These are phyloP conservation scores for Grosmannia huntii DNA, from an alignment of 2,329 filamentous ascomycete genomes.

Conservation along the genomic window DNA sequence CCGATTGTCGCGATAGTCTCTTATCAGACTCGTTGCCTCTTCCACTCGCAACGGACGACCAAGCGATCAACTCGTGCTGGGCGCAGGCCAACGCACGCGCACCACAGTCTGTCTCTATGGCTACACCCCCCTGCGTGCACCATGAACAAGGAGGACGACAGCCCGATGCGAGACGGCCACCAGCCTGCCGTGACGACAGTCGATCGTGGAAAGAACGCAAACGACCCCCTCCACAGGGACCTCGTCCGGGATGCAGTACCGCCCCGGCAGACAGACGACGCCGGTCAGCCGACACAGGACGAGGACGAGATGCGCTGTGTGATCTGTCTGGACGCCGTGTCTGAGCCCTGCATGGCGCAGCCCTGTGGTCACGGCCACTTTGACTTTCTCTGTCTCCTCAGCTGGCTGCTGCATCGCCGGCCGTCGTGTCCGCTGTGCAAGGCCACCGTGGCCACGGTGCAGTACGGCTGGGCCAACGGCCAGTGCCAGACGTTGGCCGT, in stretches of 20 bases:
- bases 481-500: slow-evolving; percentile 46
- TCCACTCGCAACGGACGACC: neutral
- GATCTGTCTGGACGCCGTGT: slow-evolving; percentile 71
- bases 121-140: neutral
- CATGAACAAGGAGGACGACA: neutral
- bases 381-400: slow-evolving; percentile 73
- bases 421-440: slow-evolving; percentile 72
- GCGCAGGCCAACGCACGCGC: too few relatives aligned
- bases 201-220: neutral
- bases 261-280: too few relatives aligned
- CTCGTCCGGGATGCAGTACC: too few relatives aligned
- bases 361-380: slow-evolving; percentile 75
- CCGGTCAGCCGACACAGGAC: slow-evolving; percentile 2
- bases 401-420: slow-evolving; percentile 59
- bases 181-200: neutral
- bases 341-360: slow-evolving; percentile 55
- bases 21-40: too few relatives aligned
- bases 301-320: slow-evolving; percentile 46
- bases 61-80: neutral
- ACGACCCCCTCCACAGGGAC: neutral
- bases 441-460: slow-evolving; percentile 39
- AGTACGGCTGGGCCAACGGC: slow-evolving; percentile 46
- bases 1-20: neutral
- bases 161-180: neutral
- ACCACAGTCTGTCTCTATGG: neutral